Percentiles rank a stretch among this genome's conserved stretches.
Conservation (phyloP, 768 basidiomycete species). For the Cystofilobasidium ferigula region DNA sequence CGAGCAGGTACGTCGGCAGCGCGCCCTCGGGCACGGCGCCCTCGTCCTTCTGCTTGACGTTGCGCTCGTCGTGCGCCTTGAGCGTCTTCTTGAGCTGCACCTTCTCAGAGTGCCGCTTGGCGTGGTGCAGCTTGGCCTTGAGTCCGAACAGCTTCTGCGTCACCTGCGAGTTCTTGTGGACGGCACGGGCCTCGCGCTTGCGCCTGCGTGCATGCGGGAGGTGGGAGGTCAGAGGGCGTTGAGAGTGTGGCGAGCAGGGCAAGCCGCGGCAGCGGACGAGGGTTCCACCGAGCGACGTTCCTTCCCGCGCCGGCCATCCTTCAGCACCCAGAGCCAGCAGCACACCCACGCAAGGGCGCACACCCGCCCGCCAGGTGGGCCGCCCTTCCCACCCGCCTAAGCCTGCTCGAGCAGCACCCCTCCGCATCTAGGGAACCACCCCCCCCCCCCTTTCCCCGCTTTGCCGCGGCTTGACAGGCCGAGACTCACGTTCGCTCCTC, state of each 20-base stretch:
- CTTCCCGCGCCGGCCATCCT: too few relatives aligned
- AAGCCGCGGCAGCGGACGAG: too few relatives aligned
- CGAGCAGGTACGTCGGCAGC: constrained; percentile 86
- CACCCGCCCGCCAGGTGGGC: too few relatives aligned
- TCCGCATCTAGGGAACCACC: too few relatives aligned
- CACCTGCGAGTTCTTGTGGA: constrained; percentile 54
- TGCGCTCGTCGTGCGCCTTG: constrained; percentile 97
- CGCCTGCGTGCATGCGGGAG: constrained; percentile 32
- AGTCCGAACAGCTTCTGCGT: constrained; percentile 93
- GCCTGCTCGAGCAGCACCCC: too few relatives aligned
- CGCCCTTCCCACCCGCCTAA: too few relatives aligned
- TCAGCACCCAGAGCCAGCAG: too few relatives aligned
- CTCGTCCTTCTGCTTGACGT: constrained; percentile 81
- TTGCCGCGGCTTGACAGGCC: neutral
- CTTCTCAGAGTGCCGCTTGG: constrained; percentile 91
- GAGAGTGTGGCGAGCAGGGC: neutral
- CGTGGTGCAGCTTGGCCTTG: constrained; percentile 96
- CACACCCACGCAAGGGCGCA: too few relatives aligned
- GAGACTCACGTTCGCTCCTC: constrained; percentile 77
- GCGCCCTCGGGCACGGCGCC: constrained; percentile 76
- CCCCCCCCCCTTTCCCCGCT: too few relatives aligned
- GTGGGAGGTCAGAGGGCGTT: neutral
- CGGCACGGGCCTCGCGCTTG: constrained; percentile 41
- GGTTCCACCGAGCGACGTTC: too few relatives aligned
- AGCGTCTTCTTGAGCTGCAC: constrained; percentile 99